Percentiles rank a stretch among this genome's conserved stretches.
These are phyloP conservation scores for Puya raimondii DNA, from an alignment of 176 grass and related monocot species.

Conservation along the genomic window DNA sequence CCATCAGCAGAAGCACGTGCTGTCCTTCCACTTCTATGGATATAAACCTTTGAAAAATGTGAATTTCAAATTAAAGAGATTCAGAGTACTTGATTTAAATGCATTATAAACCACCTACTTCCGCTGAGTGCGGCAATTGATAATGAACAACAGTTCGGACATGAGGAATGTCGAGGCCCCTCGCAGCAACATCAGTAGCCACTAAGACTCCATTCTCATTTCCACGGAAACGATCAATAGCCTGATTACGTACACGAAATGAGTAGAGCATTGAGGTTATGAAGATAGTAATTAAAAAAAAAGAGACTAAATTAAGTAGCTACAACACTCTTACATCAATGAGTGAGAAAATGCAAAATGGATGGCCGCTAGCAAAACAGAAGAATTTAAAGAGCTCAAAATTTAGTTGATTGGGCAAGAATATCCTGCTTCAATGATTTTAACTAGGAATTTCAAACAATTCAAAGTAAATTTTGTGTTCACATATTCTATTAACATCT, in stretches of 20 bases:
- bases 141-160: conserved; percentile 90
- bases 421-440: too few species aligned
- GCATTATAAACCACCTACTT: conserved; percentile 41
- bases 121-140: conserved; percentile 82
- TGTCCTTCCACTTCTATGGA: conserved; percentile 96
- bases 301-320: not conserved
- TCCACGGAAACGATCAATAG: conserved; percentile 82
- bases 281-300: conserved; percentile 3
- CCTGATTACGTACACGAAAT: conserved; percentile 33
- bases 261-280: conserved; percentile 1
- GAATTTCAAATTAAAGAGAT: conserved; percentile 14
- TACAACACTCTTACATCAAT: not conserved
- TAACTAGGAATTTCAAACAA: too few species aligned
- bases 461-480: too few species aligned
- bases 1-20: conserved; percentile 68
- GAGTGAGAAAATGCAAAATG: too few species aligned
- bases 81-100: not conserved
- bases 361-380: too few species aligned
- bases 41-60: conserved; percentile 61
- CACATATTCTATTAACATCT: too few species aligned
- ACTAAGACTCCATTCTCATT: conserved; percentile 59
- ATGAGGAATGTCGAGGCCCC: conserved; percentile 84
- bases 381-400: too few species aligned
- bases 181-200: conserved; percentile 83
- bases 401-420: too few species aligned